phyloP scores from a whole-genome alignment of 164 flowering plant genomes.

The Umbilicus rupestris region DNA sequence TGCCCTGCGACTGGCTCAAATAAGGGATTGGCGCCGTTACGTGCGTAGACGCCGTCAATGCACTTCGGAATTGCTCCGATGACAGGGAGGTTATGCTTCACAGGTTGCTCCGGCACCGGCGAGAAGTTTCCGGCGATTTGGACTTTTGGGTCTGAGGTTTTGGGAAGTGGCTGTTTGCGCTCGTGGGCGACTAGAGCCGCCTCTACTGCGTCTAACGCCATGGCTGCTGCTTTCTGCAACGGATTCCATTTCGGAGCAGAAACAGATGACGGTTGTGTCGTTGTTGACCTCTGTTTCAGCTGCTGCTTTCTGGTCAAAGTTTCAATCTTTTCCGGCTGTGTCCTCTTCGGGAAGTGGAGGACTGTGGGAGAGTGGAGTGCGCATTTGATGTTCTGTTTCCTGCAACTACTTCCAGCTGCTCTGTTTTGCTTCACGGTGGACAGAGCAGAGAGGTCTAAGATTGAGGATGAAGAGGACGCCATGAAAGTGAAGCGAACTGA shows the following conservation, averaged over 20 bases:
- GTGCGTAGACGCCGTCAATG: constrained; percentile 7
- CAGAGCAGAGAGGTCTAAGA: background rate
- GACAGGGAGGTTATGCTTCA: background rate
- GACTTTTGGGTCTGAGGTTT: background rate
- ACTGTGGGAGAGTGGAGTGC: background rate
- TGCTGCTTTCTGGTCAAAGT: constrained; percentile 2
- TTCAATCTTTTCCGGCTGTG: background rate
- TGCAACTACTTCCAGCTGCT: background rate
- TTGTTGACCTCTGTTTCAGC: background rate
- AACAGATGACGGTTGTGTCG: too few species aligned
- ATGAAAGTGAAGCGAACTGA: background rate
- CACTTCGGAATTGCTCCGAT: background rate
- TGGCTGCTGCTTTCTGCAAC: constrained; percentile 1
- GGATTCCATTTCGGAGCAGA: background rate
- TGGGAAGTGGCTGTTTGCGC: constrained; percentile 1
- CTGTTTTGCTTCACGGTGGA: background rate
- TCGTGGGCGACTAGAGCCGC: constrained; percentile 8
- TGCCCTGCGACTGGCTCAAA: background rate
- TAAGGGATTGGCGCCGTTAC: constrained; percentile 3
- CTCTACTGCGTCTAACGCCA: constrained; percentile 4
- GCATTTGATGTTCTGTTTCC: background rate
- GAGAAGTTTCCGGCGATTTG: constrained; percentile 5
- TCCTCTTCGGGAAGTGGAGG: background rate
- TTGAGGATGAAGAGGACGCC: background rate
- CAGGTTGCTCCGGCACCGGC: constrained; percentile 6